These are phyloP conservation scores for Macrolepiota dolichaula DNA, from an alignment of 768 basidiomycete species.

Conservation along the genomic window DNA sequence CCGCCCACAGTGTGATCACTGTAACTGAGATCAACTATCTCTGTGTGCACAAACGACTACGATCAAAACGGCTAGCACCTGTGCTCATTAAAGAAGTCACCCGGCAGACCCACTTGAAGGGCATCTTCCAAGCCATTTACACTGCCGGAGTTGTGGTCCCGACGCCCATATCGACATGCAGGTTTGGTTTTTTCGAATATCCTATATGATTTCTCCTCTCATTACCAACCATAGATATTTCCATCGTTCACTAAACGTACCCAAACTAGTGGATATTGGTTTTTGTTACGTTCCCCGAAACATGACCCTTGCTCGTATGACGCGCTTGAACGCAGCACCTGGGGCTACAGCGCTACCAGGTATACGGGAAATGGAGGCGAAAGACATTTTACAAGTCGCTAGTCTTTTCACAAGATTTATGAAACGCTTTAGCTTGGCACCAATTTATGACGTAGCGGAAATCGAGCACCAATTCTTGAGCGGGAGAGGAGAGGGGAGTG, in stretches of 20 bases:
- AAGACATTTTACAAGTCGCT: conserved; percentile 68
- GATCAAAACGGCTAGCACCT: conserved; percentile 91
- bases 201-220: conserved; percentile 7
- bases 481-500: conserved; percentile 63
- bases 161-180: conserved; percentile 84
- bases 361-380: conserved; percentile 84
- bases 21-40: conserved; percentile 96
- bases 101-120: conserved; percentile 82
- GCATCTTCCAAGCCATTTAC: conserved; percentile 96
- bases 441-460: conserved; percentile 74
- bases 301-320: conserved; percentile 91
- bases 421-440: conserved; percentile 81
- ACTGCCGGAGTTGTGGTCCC: conserved; percentile 93
- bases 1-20: conserved; percentile 50
- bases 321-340: conserved; percentile 69
- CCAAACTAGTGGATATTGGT: conserved; percentile 86
- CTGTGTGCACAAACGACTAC: conserved; percentile 95
- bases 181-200: conserved; percentile 35
- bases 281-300: conserved; percentile 87
- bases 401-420: conserved; percentile 76
- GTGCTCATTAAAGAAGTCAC: conserved; percentile 98
- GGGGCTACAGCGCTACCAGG: conserved; percentile 50
- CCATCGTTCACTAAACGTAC: conserved; percentile 88
- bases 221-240: conserved; percentile 50
- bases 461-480: conserved; percentile 84